These are phyloP conservation scores for Francoa sonchifolia DNA, from an alignment of 441 rosid species.

Conservation along the genomic window DNA sequence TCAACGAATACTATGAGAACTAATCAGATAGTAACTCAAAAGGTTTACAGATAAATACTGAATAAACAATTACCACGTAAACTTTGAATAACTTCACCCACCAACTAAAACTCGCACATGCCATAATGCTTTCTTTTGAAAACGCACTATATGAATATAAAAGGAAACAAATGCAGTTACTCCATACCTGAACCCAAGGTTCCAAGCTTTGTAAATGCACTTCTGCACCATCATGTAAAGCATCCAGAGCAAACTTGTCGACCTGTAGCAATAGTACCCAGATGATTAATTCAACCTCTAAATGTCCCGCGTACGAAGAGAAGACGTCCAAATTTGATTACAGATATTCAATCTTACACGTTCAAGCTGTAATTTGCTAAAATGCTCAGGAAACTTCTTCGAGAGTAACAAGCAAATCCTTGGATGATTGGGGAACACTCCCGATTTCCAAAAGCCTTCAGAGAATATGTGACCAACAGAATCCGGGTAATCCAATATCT, in stretches of 20 bases:
- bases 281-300: slow-evolving; percentile 5
- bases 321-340: neutral
- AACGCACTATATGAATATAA: neutral
- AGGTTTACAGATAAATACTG: too few species aligned
- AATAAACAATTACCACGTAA: too few species aligned
- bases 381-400: slow-evolving; percentile 93
- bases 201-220: slow-evolving; percentile 89
- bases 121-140: neutral
- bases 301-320: slow-evolving; percentile 3
- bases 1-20: too few species aligned
- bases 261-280: slow-evolving; percentile 34
- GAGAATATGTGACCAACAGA: slow-evolving; percentile 59
- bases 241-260: slow-evolving; percentile 83
- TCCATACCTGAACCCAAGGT: slow-evolving; percentile 90
- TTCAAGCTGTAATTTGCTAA: slow-evolving; percentile 86
- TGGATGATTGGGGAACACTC: slow-evolving; percentile 78
- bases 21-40: too few species aligned
- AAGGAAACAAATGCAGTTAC: neutral
- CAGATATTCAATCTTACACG: slow-evolving; percentile 47
- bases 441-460: slow-evolving; percentile 93
- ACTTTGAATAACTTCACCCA: too few species aligned
- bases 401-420: slow-evolving; percentile 82
- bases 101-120: neutral
- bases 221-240: slow-evolving; percentile 76
- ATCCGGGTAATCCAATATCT: slow-evolving; percentile 88